Evolutionary conservation across 257 asterid species (phyloP).

Genomic region (Solanum tarapatanum): DNA sequence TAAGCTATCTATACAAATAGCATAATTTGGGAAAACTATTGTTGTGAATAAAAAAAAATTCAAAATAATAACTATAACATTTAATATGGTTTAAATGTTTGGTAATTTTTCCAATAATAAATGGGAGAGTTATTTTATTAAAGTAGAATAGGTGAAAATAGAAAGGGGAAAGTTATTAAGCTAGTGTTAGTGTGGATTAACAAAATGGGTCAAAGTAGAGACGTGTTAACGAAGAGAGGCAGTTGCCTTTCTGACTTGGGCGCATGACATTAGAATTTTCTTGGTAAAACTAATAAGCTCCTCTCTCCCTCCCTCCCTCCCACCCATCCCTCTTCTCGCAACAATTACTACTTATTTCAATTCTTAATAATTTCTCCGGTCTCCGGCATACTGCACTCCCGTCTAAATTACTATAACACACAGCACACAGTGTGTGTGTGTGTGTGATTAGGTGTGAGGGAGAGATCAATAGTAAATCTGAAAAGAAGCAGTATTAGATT

Average conservation of each 20-base stretch:
- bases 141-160: neutral
- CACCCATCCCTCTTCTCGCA: neutral
- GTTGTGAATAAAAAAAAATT: too few species aligned
- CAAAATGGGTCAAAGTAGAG: slow-evolving; percentile 11
- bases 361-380: neutral
- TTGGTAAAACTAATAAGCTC: neutral
- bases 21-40: too few species aligned
- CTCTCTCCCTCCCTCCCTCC: neutral
- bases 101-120: too few species aligned
- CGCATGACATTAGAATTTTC: slow-evolving; percentile 44
- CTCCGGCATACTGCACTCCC: neutral
- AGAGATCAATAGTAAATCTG: neutral
- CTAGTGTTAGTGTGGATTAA: neutral
- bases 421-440: neutral
- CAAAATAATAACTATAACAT: too few species aligned
- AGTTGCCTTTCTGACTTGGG: slow-evolving; percentile 33
- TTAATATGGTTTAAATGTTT: neutral
- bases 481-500: neutral
- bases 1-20: too few species aligned
- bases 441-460: neutral
- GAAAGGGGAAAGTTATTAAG: neutral
- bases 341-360: neutral
- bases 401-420: neutral
- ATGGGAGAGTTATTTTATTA: too few species aligned
- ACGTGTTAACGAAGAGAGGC: slow-evolving; percentile 13